Base-by-base conservation (phyloP, 306 rosid species). In the Oxytropis ochrocephala region DNA sequence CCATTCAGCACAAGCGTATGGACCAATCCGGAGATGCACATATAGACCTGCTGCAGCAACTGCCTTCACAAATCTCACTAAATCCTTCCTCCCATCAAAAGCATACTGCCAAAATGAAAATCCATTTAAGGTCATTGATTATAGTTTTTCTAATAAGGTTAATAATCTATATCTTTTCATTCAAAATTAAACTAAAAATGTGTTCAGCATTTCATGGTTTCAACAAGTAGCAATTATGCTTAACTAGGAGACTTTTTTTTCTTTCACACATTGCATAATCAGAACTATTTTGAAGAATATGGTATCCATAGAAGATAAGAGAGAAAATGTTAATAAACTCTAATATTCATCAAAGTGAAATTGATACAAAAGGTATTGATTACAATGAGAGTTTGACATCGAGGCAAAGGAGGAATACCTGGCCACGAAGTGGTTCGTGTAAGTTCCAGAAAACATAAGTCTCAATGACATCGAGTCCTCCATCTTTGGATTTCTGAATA, bases 1-100 rank as follows among this genome's bases (percentile, higher is more conserved):
- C 99, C 99, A 95, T 78, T 95, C 99, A 29, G 99, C 99, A 60
- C 99, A 95, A 0, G 48, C 99, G 36, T 95, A 95, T 21, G 99
- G 99, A 69, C 99, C 99, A 68, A 95, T 95, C 46, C 99, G 89
- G 5, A 95, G 92, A 83, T 89, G 96, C 74, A 81, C 89, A 35
- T 85, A 91, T 11, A 91, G 70, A 43, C 99, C 99, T 0, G 96
- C 97, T 5, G 74, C 91, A 49, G 85, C 99, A 9, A 89, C 96
- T 27, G 84, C 43, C 82, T 87, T 91, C 70, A 95, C 84, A 71
- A 95, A 95, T 79, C 81, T 73, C 61, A 87, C 91, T 77, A 95
- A 76, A 83, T 95, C 99, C 27, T 77, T 85, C 57, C 95, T 78
- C 67, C 95, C 97, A 65, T 75, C 86, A 74, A 95, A 95, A 60